phyloP scores from a whole-genome alignment of 108 stramenopile genomes.

The Chaetoceros tenuissimus region DNA sequence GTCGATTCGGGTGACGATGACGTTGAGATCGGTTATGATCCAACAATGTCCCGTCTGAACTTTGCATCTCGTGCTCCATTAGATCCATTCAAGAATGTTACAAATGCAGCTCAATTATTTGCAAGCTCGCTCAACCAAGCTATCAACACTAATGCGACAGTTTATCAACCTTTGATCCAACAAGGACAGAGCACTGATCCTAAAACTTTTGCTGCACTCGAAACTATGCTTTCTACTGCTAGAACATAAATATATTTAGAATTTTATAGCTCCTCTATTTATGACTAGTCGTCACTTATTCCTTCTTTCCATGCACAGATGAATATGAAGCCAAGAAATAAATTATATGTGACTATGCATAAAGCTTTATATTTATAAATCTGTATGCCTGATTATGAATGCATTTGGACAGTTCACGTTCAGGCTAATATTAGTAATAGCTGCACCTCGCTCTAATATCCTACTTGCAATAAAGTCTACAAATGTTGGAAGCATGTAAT shows the following conservation, averaged over 20 bases:
- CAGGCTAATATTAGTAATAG: constrained; percentile 29
- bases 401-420: constrained; percentile 40
- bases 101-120: constrained; percentile 43
- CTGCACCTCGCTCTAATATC: constrained; percentile 28
- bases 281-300: too few species aligned
- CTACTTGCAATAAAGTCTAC: constrained; percentile 44
- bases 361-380: constrained; percentile 13
- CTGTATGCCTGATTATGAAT: constrained; percentile 49
- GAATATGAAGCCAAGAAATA: too few species aligned
- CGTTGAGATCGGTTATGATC: constrained; percentile 61
- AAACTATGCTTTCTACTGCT: constrained; percentile 39
- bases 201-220: constrained; percentile 51
- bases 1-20: constrained; percentile 17
- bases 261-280: too few species aligned
- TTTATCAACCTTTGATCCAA: constrained; percentile 51
- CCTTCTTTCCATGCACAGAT: too few species aligned
- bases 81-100: constrained; percentile 64
- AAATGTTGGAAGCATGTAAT: constrained; percentile 57
- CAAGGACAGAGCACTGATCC: constrained; percentile 44
- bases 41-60: constrained; percentile 58
- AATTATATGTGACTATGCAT: too few species aligned
- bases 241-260: constrained; percentile 15
- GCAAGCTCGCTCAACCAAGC: constrained; percentile 34
- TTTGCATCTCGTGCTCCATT: constrained; percentile 48
- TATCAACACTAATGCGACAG: constrained; percentile 34